Conservation (phyloP, 306 rosid species). For the Lathyrus aphaca region DNA sequence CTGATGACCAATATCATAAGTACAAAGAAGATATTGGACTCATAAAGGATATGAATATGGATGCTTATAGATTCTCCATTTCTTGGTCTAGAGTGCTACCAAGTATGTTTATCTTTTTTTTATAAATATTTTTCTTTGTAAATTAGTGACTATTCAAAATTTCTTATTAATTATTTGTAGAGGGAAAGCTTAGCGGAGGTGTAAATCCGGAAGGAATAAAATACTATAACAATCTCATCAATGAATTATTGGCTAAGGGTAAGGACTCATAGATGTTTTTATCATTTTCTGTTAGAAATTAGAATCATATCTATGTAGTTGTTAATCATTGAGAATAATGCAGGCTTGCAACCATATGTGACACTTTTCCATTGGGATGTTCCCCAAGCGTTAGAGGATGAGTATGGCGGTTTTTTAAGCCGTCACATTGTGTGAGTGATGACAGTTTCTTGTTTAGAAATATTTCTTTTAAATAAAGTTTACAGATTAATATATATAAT, state of each 20-base stretch:
- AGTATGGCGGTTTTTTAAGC: constrained; percentile 56
- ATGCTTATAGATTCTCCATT: constrained; percentile 72
- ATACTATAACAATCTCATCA: constrained; percentile 63
- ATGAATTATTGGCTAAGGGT: constrained; percentile 53
- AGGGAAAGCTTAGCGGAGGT: constrained; percentile 62
- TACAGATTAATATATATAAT: background rate
- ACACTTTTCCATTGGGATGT: constrained; percentile 72
- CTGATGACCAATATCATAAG: background rate
- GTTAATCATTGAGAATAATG: background rate
- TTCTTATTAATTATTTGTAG: constrained; percentile 15
- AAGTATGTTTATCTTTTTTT: constrained; percentile 50
- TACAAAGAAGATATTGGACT: constrained; percentile 57
- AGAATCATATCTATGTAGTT: background rate
- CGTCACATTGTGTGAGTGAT: constrained; percentile 41
- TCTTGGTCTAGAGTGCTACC: constrained; percentile 77
- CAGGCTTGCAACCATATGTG: constrained; percentile 57
- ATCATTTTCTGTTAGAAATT: background rate
- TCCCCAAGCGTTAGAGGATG: constrained; percentile 63
- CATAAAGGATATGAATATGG: constrained; percentile 58
- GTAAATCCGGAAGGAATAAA: constrained; percentile 56
- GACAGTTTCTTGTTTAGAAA: background rate
- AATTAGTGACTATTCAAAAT: background rate
- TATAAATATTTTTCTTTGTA: background rate
- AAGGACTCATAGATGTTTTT: background rate
- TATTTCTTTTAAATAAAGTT: background rate